Base-by-base conservation (phyloP, 306 rosid species). In the Nissolia schottii region DNA sequence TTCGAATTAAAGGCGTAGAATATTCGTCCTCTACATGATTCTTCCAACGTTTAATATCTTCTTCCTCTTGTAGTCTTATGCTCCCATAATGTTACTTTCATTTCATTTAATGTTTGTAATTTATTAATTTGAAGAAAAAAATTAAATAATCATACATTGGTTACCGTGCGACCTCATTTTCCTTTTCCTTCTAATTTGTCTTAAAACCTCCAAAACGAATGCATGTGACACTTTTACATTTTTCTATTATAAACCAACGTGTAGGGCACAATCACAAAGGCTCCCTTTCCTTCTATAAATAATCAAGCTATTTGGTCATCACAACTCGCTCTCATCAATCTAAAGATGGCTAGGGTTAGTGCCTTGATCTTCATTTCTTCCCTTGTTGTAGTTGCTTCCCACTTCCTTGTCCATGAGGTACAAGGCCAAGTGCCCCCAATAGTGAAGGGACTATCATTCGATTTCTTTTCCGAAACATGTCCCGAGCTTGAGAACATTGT, bases 401-500 rank as follows among this genome's bases (percentile, higher is more conserved):
- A n/a, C 15, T 54, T 62, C 0, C 4, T 15, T 71, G 76, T 28
- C 24, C 56, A 59, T 15, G 60, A 70, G 75, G 63, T 69, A 69
- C 37, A 71, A 3, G 5, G 60, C 22, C 23, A 23, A n/a, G n/a
- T n/a, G 16, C 48, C 78, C 34, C 81, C 85, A 0, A 71, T 67
- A 6, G 85, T 11, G 8, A 71, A 71, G 25, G 85, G 85, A 7
- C 66, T 81, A 60, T 81, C 85, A 19, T 81, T 69, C 69, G 64
- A 15, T 12, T 81, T 81, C 81, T 81, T 63, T 31, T 27, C 75
- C 16, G 13, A 24, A 20, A 55, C 79, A 19, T 90, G 93, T 22
- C 91, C 93, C 8, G 28, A 77, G 3, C 77, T 83, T 46, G 70
- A 90, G n/a, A 71, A 80, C 41, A 79, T 90, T 25, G 34, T 87